Evolutionary conservation across 2,329 filamentous ascomycete species (phyloP).

Genomic region (Daldinia eschscholtzii): DNA sequence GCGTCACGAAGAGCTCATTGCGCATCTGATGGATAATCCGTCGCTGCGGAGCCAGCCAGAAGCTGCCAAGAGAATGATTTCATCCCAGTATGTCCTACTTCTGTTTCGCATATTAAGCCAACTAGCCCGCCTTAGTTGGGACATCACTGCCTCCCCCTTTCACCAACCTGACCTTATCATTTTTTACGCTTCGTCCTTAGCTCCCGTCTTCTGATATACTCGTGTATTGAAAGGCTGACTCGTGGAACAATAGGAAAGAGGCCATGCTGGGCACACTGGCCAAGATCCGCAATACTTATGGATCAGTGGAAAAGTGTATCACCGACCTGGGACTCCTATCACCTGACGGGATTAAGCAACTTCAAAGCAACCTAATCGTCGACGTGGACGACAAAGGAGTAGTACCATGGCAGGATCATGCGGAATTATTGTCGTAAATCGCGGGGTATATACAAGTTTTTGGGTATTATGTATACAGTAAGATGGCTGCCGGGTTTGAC

Average conservation of each 20-base stretch:
- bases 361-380: constrained; percentile 50
- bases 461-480: constrained; percentile 37
- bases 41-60: constrained; percentile 61
- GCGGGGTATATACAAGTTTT: constrained; percentile 44
- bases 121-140: constrained; percentile 3
- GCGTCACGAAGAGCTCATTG: constrained; percentile 53
- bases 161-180: neutral
- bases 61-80: constrained; percentile 61
- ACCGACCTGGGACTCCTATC: constrained; percentile 68
- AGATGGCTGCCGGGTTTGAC: constrained; percentile 22
- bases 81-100: constrained; percentile 55
- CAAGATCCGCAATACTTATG: constrained; percentile 71
- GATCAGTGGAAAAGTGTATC: constrained; percentile 74
- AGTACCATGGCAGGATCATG: constrained; percentile 50
- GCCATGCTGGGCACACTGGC: constrained; percentile 63
- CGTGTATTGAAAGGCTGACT: constrained; percentile 53
- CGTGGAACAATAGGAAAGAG: constrained; percentile 56
- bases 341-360: constrained; percentile 63
- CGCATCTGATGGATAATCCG: constrained; percentile 63
- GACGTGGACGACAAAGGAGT: constrained; percentile 44
- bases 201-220: constrained; percentile 52
- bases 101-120: constrained; percentile 5
- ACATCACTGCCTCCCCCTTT: constrained; percentile 12
- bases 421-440: constrained; percentile 40
- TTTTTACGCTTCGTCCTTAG: neutral